Conservation (phyloP, 139 green algal species). For the Parachlorella kessleri region DNA sequence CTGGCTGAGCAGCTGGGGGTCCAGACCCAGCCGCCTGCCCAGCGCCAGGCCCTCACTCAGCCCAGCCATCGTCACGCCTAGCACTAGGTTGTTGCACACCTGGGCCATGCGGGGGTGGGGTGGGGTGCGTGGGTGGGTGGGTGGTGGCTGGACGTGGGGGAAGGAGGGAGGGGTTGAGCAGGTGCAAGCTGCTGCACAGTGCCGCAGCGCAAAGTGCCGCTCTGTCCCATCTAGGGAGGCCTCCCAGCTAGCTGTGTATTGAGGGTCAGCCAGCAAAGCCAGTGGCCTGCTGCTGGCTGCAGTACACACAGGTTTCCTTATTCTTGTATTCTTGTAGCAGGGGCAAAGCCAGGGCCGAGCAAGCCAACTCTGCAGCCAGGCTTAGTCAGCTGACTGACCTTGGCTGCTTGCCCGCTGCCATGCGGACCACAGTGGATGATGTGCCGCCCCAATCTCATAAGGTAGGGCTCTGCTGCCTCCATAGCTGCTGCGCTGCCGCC, state of each 20-base stretch:
- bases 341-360: too few species aligned
- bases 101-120: slow-evolving; percentile 18
- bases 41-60: slow-evolving; percentile 68
- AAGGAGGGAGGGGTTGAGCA: not conserved
- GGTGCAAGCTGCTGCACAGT: too few species aligned
- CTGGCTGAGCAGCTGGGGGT: slow-evolving; percentile 50
- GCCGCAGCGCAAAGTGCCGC: too few species aligned
- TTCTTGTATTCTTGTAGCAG: too few species aligned
- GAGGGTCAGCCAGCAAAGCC: too few species aligned
- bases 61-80: slow-evolving; percentile 69
- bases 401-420: slow-evolving; percentile 45
- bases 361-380: too few species aligned
- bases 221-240: too few species aligned
- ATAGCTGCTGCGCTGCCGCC: slow-evolving; percentile 55
- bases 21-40: slow-evolving; percentile 64
- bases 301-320: too few species aligned
- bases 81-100: slow-evolving; percentile 64
- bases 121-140: not conserved
- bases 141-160: not conserved
- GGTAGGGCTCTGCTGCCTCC: slow-evolving; percentile 43
- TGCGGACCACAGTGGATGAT: slow-evolving; percentile 59
- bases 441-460: slow-evolving; percentile 63
- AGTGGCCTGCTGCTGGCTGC: too few species aligned
- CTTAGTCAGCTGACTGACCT: too few species aligned
- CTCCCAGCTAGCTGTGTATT: too few species aligned